Percentiles rank a stretch among this genome's conserved stretches.
phyloP scores from a whole-genome alignment of 257 asterid genomes.

The Leptodermis oblonga region DNA sequence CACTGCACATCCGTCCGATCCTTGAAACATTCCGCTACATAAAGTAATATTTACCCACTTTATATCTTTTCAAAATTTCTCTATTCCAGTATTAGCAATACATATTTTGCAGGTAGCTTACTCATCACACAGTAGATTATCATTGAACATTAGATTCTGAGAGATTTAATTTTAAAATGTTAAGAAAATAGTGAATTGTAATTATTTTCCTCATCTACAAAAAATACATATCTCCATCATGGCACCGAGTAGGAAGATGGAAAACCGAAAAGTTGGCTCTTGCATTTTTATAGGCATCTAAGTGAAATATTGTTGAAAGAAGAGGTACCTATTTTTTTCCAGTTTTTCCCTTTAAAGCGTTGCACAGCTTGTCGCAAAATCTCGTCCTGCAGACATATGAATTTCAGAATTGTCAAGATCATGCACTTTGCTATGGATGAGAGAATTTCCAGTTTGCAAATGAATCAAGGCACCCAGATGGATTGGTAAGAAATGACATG shows the following conservation, averaged over 20 bases:
- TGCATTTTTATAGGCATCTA: neutral
- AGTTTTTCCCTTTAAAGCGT: slow-evolving; percentile 85
- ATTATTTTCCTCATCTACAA: neutral
- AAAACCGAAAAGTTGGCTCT: neutral
- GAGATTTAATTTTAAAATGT: neutral
- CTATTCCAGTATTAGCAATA: neutral
- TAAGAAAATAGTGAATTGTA: neutral
- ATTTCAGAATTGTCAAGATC: slow-evolving; percentile 12
- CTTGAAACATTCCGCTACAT: slow-evolving; percentile 83
- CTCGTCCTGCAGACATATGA: slow-evolving; percentile 48
- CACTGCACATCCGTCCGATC: slow-evolving; percentile 91
- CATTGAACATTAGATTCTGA: neutral
- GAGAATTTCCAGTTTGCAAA: neutral
- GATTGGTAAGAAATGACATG: neutral
- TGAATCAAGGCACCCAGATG: neutral
- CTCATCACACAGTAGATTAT: neutral
- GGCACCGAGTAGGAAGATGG: neutral
- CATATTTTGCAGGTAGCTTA: neutral
- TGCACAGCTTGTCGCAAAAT: slow-evolving; percentile 77
- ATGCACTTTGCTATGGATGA: neutral
- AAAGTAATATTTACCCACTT: slow-evolving; percentile 6
- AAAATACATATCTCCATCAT: neutral
- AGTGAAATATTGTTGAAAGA: neutral
- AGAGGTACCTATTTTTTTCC: slow-evolving; percentile 82
- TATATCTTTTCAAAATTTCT: neutral